Percentiles rank a stretch among this genome's conserved stretches.
These are phyloP conservation scores for Daldinia loculata DNA, from an alignment of 495 filamentous ascomycete species.

Conservation along the genomic window DNA sequence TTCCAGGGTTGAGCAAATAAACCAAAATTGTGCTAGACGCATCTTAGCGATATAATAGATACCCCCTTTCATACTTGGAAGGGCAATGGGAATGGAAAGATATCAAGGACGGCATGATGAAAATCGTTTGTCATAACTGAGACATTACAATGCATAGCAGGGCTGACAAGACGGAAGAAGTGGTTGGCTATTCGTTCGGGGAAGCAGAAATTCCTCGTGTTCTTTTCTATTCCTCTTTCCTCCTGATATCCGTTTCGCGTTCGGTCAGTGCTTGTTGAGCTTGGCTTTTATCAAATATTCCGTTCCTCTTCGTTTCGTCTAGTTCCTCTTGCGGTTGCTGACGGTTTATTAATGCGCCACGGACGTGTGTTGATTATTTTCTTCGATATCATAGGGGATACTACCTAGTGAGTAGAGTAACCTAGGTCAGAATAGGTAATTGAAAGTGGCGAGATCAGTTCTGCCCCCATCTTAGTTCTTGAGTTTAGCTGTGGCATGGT, in stretches of 20 bases:
- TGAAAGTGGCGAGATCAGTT: not conserved
- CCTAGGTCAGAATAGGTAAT: not conserved
- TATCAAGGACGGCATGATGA: conserved; percentile 16
- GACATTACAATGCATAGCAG: conserved; percentile 18
- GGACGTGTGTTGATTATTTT: not conserved
- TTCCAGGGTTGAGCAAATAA: conserved; percentile 43
- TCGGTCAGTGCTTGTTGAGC: not conserved
- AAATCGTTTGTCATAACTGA: conserved; percentile 1
- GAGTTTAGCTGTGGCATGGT: not conserved
- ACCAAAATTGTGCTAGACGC: conserved; percentile 1
- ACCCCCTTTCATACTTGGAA: conserved; percentile 23
- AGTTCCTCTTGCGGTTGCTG: not conserved
- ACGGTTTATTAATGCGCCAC: not conserved
- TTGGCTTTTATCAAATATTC: not conserved
- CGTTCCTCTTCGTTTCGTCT: not conserved
- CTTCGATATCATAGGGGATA: not conserved
- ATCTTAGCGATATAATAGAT: conserved; percentile 8
- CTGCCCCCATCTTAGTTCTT: too few relatives aligned
- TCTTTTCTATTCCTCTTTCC: conserved; percentile 11
- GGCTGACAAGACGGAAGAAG: conserved; percentile 1
- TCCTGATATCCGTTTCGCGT: conserved; percentile 19
- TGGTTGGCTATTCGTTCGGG: not conserved
- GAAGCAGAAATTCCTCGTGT: conserved; percentile 1
- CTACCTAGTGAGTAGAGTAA: not conserved
- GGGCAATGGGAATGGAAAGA: conserved; percentile 18